Base-by-base conservation (phyloP, 345 rosid genomes). In the Cardamine chenopodiifolia region DNA sequence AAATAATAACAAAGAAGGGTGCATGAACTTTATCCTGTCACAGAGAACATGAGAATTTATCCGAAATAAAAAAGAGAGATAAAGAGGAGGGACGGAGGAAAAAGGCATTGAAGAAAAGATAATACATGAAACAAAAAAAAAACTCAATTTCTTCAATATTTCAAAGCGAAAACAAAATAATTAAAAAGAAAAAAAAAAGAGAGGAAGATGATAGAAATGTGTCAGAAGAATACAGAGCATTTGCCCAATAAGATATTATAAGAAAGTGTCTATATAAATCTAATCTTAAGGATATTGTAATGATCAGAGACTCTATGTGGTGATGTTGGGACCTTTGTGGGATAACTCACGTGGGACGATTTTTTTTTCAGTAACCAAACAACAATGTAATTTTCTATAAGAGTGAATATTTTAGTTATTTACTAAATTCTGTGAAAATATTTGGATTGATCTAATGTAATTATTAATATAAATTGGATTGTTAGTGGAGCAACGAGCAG, bases 151-250 rank as follows among this genome's bases (percentile, higher is more conserved):
- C 47, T 69, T 56, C 54, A 17, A 55, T 29, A 45, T 48, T 55
- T 13, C 32, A 52, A 59, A 60, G 62, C 52, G 20, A 53, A 53
- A 37, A 63, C 17, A 52, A 74, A 74, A 69, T 10, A 57, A 76
- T 58, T 74, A 13, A 63, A 67, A 49, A 10, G 9, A 47, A 23
- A 29, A 8, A 6, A 45, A 31, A 39, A 66, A 71, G 31, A 50
- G 31, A 42, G 34, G 49, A 58, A 70, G 81, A 72, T 69, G 83
- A 87, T 87, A 72, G 63, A 86, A 76, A 74, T 73, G 88, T 88
- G 93, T 85, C 90, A 83, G 97, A 82, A 18, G 69, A 70, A 85
- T 83, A 59, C 93, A 89, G 80, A 85, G 96, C 80, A 88, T 83
- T 78, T 85, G 82, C 72, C 65, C 80, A 37, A 29, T 48, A 52